Conservation (phyloP, 2,329 filamentous ascomycete species). For the Hymenoscyphus salicellus region DNA sequence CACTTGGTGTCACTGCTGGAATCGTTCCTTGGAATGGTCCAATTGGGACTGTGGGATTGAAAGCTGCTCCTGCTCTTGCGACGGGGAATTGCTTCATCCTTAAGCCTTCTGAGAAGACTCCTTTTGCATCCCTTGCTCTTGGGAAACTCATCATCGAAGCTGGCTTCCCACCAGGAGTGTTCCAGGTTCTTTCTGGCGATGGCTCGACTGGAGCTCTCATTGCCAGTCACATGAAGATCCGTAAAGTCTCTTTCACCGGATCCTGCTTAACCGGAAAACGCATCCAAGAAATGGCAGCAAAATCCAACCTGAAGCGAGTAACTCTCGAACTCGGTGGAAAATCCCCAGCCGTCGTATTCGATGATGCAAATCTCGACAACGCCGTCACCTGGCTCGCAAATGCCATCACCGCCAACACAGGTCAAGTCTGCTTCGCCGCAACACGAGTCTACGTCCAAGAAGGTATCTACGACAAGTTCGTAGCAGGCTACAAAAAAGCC, state of each 20-base stretch:
- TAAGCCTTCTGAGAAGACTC: constrained; percentile 63
- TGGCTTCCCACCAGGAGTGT: constrained; percentile 40
- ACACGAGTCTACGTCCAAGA: constrained; percentile 67
- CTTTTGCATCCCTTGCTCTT: constrained; percentile 52
- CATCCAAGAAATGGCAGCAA: constrained; percentile 41
- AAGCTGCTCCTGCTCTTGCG: constrained; percentile 58
- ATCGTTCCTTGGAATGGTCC: constrained; percentile 60
- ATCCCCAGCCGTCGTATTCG: constrained; percentile 43
- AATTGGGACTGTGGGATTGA: constrained; percentile 46
- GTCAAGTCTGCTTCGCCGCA: constrained; percentile 73
- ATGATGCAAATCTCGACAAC: constrained; percentile 45
- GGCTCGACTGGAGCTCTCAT: constrained; percentile 39
- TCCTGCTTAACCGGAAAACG: constrained; percentile 39
- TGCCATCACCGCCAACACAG: constrained; percentile 65
- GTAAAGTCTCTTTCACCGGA: constrained; percentile 44
- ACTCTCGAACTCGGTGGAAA: constrained; percentile 46
- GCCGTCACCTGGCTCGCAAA: constrained; percentile 43
- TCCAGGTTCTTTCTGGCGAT: constrained; percentile 43
- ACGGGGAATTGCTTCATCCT: constrained; percentile 59
- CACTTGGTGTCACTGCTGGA: constrained; percentile 48
- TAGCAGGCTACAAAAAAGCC: constrained; percentile 56
- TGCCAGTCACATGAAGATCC: constrained; percentile 39
- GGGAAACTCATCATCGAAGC: constrained; percentile 32
- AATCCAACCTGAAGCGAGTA: constrained; percentile 43
- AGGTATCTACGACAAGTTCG: constrained; percentile 57